Conservation (phyloP, 176 grass and related monocot genomes). For the Triticum turgidum region DNA sequence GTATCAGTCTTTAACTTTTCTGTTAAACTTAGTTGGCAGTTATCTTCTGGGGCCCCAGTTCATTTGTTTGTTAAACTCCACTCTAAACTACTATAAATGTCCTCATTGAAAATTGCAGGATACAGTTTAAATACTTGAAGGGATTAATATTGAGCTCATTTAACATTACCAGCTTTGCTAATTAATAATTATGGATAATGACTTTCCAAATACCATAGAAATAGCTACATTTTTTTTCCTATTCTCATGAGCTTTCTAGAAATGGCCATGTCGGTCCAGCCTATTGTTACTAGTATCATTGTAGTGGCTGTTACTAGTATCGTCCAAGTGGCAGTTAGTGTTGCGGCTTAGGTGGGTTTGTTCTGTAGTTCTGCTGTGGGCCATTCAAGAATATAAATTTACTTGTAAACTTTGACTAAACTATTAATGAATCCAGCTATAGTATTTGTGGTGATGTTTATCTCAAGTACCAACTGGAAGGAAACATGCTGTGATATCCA, state of each 20-base stretch:
- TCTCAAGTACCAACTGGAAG: neutral
- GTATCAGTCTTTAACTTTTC: slow-evolving; percentile 3
- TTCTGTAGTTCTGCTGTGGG: neutral
- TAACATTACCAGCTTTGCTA: neutral
- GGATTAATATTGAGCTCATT: neutral
- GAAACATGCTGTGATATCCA: neutral
- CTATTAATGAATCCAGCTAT: neutral
- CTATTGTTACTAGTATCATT: neutral
- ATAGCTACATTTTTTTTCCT: neutral
- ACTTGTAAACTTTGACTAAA: neutral
- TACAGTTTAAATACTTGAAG: neutral
- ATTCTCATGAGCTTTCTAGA: neutral
- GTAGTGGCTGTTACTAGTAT: neutral
- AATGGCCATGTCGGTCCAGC: neutral
- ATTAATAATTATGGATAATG: slow-evolving; percentile 9
- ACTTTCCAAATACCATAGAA: neutral
- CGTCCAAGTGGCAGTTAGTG: neutral
- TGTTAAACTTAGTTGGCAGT: slow-evolving; percentile 13
- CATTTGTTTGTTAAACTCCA: slow-evolving; percentile 5
- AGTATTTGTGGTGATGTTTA: neutral
- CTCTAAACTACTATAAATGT: neutral
- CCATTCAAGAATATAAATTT: neutral
- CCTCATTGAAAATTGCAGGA: neutral
- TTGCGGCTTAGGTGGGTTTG: neutral
- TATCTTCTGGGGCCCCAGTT: neutral